Conservation (phyloP, 345 rosid species). For the Reutealis trisperma region DNA sequence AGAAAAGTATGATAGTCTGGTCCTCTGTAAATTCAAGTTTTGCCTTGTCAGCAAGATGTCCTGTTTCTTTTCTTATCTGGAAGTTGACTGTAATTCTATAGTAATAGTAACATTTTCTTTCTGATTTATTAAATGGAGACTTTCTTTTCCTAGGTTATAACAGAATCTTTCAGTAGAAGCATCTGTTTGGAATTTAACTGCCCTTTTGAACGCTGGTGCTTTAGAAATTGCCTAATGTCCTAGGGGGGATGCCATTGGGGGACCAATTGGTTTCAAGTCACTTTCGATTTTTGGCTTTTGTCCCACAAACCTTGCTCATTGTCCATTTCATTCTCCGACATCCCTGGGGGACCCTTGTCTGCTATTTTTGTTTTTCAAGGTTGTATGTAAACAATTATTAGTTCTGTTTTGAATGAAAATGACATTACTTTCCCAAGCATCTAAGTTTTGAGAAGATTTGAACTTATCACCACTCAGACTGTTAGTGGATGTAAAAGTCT, state of each 20-base stretch:
- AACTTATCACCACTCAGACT: constrained; percentile 41
- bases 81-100: neutral
- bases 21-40: neutral
- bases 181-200: neutral
- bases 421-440: constrained; percentile 33
- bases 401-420: constrained; percentile 23
- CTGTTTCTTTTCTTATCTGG: neutral
- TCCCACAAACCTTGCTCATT: constrained; percentile 54
- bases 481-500: constrained; percentile 46
- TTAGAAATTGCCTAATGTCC: constrained; percentile 30
- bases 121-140: neutral
- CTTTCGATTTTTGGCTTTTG: constrained; percentile 53
- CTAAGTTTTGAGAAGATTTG: constrained; percentile 26
- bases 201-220: constrained; percentile 23
- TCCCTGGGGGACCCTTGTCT: constrained; percentile 64
- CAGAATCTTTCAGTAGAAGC: constrained; percentile 8
- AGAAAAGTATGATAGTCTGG: neutral
- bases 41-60: constrained; percentile 1
- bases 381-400: constrained; percentile 27
- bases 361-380: constrained; percentile 28
- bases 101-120: neutral
- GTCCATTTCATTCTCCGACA: constrained; percentile 66
- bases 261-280: constrained; percentile 55
- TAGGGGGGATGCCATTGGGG: constrained; percentile 25
- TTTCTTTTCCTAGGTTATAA: neutral